A percentile compares a stretch with the other conserved stretches of the same genome.
phyloP scores from a whole-genome alignment of 73 alveolate species.

The Paramecium caudatum region DNA sequence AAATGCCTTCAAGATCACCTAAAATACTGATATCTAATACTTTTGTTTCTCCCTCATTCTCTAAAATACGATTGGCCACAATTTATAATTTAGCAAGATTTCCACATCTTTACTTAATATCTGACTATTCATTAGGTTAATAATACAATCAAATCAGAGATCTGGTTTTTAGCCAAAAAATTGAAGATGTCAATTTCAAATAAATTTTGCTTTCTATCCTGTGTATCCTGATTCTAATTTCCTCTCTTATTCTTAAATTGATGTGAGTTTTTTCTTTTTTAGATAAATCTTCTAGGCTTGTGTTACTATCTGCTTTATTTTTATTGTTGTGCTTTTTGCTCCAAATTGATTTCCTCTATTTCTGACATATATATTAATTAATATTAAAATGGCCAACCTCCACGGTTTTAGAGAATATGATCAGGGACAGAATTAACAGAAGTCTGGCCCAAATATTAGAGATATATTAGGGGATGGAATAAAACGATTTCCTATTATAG shows the following conservation, averaged over 20 bases:
- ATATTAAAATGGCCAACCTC: conserved; percentile 18
- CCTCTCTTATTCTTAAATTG: neutral
- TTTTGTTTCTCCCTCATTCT: neutral
- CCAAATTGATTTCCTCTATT: conserved; percentile 40
- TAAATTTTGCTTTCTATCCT: neutral
- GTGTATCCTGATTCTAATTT: neutral
- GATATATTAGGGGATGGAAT: conserved; percentile 2
- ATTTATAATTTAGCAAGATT: conserved; percentile 11
- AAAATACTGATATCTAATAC: neutral
- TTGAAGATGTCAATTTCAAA: conserved; percentile 29
- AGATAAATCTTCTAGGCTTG: neutral
- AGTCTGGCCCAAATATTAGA: neutral
- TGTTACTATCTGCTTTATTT: neutral
- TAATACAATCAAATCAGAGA: conserved; percentile 23
- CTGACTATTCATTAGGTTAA: neutral
- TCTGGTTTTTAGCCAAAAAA: conserved; percentile 37
- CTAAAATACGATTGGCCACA: conserved; percentile 1
- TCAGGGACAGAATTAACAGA: neutral
- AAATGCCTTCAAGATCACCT: conserved; percentile 18
- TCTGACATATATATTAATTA: conserved; percentile 18
- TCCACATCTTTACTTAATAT: conserved; percentile 39
- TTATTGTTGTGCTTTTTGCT: neutral
- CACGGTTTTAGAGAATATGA: conserved; percentile 43
- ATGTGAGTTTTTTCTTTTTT: neutral
- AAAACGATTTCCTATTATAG: conserved; percentile 34